Percentiles rank a stretch among this genome's conserved stretches.
Evolutionary conservation across 441 rosid genomes (phyloP).

Genomic region (Mallotus japonicus): DNA sequence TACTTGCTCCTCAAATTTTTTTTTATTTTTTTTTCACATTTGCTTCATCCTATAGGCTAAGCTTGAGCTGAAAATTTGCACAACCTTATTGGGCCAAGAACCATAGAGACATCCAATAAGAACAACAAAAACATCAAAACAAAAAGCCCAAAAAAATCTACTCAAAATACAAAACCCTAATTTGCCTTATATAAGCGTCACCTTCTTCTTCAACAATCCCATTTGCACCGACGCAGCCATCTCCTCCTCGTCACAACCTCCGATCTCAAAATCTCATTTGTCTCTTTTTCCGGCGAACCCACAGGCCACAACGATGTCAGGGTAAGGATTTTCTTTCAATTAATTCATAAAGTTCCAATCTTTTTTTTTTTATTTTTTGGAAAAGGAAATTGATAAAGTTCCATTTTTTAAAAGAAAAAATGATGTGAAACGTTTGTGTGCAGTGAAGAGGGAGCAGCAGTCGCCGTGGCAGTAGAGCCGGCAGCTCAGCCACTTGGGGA

Average conservation of each 20-base stretch:
- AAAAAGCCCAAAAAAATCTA: not conserved
- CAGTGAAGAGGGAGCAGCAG: slow-evolving; percentile 64
- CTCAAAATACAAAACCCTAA: not conserved
- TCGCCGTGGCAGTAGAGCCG: slow-evolving; percentile 33
- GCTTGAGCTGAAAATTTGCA: too few species aligned
- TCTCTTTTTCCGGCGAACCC: not conserved
- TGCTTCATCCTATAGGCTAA: too few species aligned
- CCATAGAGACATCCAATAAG: too few species aligned
- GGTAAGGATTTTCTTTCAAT: not conserved
- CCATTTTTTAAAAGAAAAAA: not conserved
- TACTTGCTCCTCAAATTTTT: too few species aligned
- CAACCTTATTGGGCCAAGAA: too few species aligned
- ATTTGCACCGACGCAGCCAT: not conserved
- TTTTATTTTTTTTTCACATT: too few species aligned
- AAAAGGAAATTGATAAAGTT: not conserved
- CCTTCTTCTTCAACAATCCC: not conserved
- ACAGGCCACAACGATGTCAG: not conserved
- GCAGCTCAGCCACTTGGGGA: slow-evolving; percentile 47
- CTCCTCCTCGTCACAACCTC: not conserved
- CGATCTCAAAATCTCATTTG: not conserved
- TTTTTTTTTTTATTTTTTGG: not conserved
- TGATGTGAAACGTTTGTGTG: not conserved
- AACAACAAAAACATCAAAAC: too few species aligned
- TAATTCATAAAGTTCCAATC: not conserved
- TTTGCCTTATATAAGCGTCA: not conserved